Evolutionary conservation across 2,329 filamentous ascomycete genomes (phyloP).

Genomic region (Sporothrix protearum): DNA sequence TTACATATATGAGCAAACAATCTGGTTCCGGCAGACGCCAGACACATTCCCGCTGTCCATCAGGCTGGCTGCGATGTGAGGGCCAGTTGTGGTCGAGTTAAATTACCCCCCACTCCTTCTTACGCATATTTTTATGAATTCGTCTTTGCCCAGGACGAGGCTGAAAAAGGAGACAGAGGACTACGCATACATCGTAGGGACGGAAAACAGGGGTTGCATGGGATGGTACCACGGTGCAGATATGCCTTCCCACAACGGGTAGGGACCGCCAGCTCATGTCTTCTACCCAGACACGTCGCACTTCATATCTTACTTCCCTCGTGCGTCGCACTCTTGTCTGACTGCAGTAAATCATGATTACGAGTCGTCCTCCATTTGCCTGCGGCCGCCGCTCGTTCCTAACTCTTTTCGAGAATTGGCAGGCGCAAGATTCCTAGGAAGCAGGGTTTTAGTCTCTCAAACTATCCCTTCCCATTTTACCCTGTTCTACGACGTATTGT

Average conservation of each 20-base stretch:
- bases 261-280: neutral
- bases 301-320: neutral
- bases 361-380: neutral
- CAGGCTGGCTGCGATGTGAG: neutral
- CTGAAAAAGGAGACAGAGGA: slow-evolving; percentile 4
- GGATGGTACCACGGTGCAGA: neutral
- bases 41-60: neutral
- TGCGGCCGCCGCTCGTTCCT: neutral
- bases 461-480: neutral
- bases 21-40: neutral
- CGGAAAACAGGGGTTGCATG: neutral
- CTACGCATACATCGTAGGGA: too few relatives aligned
- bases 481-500: neutral
- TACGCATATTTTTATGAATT: neutral
- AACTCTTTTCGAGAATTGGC: neutral
- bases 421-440: neutral
- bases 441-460: neutral
- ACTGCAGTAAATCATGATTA: neutral
- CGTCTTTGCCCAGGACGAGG: slow-evolving; percentile 5
- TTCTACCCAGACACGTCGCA: neutral
- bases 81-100: slow-evolving; percentile 3
- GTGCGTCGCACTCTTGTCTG: neutral
- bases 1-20: neutral
- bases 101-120: neutral
- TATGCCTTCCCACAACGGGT: neutral